These are phyloP conservation scores for Albatrellus ellisii DNA, from an alignment of 768 basidiomycete genomes.

Conservation along the genomic window DNA sequence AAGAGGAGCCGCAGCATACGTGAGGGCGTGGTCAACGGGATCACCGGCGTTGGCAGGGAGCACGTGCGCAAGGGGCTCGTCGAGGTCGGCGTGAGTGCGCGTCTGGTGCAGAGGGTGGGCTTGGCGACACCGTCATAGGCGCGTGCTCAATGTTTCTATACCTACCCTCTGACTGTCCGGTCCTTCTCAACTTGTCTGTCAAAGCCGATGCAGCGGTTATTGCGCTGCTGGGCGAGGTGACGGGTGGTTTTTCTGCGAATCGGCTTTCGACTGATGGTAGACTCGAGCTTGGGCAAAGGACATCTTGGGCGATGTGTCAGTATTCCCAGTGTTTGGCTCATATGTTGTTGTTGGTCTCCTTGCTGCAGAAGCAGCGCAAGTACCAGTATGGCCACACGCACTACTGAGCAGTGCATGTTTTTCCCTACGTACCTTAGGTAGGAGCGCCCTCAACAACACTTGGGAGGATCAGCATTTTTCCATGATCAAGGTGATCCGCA, in stretches of 20 bases:
- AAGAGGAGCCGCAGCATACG: slow-evolving; percentile 69
- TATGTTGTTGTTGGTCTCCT: too few species aligned
- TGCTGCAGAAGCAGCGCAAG: too few species aligned
- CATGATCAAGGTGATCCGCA: too few species aligned
- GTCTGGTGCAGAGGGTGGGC: slow-evolving; percentile 26
- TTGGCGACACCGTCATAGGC: slow-evolving; percentile 52
- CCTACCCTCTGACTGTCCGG: slow-evolving; percentile 43
- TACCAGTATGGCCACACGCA: too few species aligned
- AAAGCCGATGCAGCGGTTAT: slow-evolving; percentile 35
- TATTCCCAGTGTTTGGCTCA: too few species aligned
- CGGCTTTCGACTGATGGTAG: slow-evolving; percentile 38
- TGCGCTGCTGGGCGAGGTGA: slow-evolving; percentile 32
- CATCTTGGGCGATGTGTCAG: slow-evolving; percentile 32
- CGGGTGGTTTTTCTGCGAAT: slow-evolving; percentile 54
- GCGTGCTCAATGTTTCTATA: slow-evolving; percentile 49
- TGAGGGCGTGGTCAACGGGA: slow-evolving; percentile 81
- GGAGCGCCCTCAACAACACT: too few species aligned
- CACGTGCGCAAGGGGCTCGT: slow-evolving; percentile 74
- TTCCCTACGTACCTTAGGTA: too few species aligned
- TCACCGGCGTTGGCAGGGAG: slow-evolving; percentile 76
- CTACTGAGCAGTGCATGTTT: too few species aligned
- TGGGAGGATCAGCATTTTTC: too few species aligned
- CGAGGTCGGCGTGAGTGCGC: slow-evolving; percentile 59
- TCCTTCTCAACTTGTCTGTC: slow-evolving; percentile 36
- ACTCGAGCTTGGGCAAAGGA: slow-evolving; percentile 55